Conservation (phyloP, 148 eudicot genomes). For the Amaranthus palmeri region DNA sequence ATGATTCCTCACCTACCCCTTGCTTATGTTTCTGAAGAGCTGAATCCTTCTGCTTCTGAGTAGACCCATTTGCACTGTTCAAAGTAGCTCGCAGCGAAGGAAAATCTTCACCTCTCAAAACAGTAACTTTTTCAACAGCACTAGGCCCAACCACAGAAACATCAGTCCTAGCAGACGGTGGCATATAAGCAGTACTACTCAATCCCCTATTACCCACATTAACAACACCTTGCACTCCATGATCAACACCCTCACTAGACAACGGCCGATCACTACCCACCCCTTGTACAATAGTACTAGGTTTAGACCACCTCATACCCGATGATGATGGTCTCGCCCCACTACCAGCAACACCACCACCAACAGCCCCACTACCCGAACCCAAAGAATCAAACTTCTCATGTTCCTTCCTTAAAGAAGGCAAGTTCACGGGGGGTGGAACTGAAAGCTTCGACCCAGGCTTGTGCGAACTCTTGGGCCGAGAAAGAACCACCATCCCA, state of each 20-base stretch:
- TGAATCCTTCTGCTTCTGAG: conserved; percentile 67
- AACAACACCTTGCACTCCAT: conserved; percentile 21
- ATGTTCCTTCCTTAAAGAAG: conserved; percentile 90
- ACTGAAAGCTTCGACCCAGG: conserved; percentile 74
- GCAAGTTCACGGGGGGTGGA: conserved; percentile 99
- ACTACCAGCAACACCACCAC: conserved; percentile 40
- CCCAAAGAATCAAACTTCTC: conserved; percentile 77
- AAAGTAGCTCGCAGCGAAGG: conserved; percentile 80
- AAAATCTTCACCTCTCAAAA: conserved; percentile 92
- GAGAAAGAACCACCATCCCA: conserved; percentile 84
- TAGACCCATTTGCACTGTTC: conserved; percentile 45
- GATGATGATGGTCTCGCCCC: conserved; percentile 68
- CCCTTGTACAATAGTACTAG: conserved; percentile 39
- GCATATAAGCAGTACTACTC: conserved; percentile 40
- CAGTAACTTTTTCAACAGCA: conserved; percentile 40
- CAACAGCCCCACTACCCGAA: conserved; percentile 49
- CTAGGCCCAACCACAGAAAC: conserved; percentile 23
- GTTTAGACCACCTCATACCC: conserved; percentile 86
- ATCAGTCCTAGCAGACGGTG: conserved; percentile 52
- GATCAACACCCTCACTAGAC: conserved; percentile 32
- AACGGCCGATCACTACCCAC: conserved; percentile 24
- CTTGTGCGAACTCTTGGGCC: conserved; percentile 65
- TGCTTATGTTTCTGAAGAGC: conserved; percentile 50
- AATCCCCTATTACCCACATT: conserved; percentile 28
- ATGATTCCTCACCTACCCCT: conserved; percentile 34